These are phyloP conservation scores for Leishmania major DNA, from an alignment of 208 protist genomes.

Conservation along the genomic window DNA sequence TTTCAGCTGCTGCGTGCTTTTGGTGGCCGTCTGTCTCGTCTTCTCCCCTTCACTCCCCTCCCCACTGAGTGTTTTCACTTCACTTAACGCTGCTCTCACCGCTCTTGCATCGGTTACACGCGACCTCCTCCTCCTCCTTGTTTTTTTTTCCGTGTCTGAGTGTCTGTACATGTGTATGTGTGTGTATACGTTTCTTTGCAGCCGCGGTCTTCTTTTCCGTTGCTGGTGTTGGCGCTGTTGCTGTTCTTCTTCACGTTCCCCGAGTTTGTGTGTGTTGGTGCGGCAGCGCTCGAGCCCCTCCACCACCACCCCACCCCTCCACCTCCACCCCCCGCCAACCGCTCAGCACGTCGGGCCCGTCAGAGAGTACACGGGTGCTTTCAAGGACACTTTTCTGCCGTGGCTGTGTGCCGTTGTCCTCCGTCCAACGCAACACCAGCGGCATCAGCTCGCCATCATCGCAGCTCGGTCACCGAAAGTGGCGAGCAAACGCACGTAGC, in stretches of 20 bases:
- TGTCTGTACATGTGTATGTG: background rate
- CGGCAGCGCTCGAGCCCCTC: background rate
- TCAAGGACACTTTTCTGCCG: background rate
- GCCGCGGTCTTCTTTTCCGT: background rate
- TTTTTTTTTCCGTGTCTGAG: background rate
- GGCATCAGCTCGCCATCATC: background rate
- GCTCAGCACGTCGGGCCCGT: background rate
- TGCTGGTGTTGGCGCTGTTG: background rate
- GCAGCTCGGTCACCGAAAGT: background rate
- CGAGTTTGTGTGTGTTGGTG: background rate
- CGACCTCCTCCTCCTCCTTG: background rate
- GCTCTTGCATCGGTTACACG: no score
- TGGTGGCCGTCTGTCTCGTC: no score
- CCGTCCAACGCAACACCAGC: background rate
- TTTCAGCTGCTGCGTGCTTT: no score
- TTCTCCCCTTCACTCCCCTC: no score
- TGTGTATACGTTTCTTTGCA: background rate
- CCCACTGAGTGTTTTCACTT: no score
- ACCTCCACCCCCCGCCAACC: background rate
- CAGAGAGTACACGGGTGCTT: background rate
- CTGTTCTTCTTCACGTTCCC: background rate
- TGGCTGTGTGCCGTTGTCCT: background rate
- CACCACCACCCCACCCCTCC: no score
- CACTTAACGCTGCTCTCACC: no score
- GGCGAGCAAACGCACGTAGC: no score